These are phyloP conservation scores for Luvunga scandens DNA, from an alignment of 345 rosid species.

Conservation along the genomic window DNA sequence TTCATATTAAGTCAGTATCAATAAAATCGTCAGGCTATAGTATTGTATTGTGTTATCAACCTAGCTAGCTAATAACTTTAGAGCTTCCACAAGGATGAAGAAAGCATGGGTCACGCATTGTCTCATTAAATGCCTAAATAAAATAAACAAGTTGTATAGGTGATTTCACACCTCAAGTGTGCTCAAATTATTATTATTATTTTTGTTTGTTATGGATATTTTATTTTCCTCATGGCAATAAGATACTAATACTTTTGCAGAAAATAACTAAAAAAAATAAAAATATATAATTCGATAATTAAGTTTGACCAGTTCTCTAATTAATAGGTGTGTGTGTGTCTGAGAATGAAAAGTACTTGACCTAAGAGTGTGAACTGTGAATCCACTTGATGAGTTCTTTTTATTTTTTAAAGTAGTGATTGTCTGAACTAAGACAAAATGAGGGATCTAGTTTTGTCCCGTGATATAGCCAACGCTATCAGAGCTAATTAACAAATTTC, in stretches of 20 bases:
- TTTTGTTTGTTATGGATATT: too few species aligned
- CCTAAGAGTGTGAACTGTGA: neutral
- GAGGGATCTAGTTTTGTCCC: slow-evolving; percentile 19
- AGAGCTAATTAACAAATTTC: neutral
- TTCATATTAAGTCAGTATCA: too few species aligned
- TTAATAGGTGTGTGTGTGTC: neutral
- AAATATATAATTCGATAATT: neutral
- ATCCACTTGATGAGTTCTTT: neutral
- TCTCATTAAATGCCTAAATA: neutral
- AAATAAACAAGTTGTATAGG: slow-evolving; percentile 16
- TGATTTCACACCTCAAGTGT: slow-evolving; percentile 9
- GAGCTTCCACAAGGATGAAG: neutral
- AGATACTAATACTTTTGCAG: neutral
- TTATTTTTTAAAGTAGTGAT: neutral
- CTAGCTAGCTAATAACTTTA: neutral
- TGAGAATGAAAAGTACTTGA: slow-evolving; percentile 21
- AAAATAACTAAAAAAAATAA: neutral
- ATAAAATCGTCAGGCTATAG: too few species aligned
- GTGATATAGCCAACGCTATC: slow-evolving; percentile 19
- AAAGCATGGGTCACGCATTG: neutral
- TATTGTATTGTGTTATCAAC: too few species aligned
- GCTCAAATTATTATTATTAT: neutral
- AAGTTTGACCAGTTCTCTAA: slow-evolving; percentile 30
- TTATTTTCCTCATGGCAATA: neutral
- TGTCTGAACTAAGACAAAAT: slow-evolving; percentile 18